Evolutionary conservation across 2,329 filamentous ascomycete species (phyloP).

Genomic region (Aplosporella prunicola): DNA sequence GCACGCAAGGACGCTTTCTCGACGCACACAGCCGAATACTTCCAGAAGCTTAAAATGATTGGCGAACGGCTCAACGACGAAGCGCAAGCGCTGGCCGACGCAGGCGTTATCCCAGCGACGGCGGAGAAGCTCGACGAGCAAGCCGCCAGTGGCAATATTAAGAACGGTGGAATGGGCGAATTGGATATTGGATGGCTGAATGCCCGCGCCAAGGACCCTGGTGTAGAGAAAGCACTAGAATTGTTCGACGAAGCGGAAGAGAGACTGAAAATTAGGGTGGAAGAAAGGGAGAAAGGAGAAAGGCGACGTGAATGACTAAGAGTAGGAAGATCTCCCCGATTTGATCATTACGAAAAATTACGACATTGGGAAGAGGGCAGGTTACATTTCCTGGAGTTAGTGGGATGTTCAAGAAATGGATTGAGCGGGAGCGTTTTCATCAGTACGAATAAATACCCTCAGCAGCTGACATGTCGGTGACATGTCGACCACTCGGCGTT

Average conservation of each 20-base stretch:
- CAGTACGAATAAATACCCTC: too few relatives aligned
- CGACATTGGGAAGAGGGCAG: not conserved
- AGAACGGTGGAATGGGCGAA: conserved; percentile 40
- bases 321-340: too few relatives aligned
- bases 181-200: conserved; percentile 88
- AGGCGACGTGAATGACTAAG: not conserved
- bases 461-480: too few relatives aligned
- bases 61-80: conserved; percentile 24
- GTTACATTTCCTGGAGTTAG: too few relatives aligned
- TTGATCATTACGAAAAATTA: too few relatives aligned
- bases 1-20: conserved; percentile 12
- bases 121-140: conserved; percentile 12
- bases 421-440: too few relatives aligned
- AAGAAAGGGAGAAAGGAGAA: conserved; percentile 11
- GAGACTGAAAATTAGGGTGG: conserved; percentile 39
- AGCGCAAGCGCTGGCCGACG: conserved; percentile 73
- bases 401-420: too few relatives aligned
- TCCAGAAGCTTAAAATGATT: conserved; percentile 1
- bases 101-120: conserved; percentile 55
- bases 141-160: conserved; percentile 18
- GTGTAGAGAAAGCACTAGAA: conserved; percentile 74
- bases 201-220: conserved; percentile 71
- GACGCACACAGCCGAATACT: conserved; percentile 1
- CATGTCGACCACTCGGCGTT: too few relatives aligned
- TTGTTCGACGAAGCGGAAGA: conserved; percentile 56